Base-by-base conservation (phyloP, 495 filamentous ascomycete genomes). In the Aspergillus sparsus region DNA sequence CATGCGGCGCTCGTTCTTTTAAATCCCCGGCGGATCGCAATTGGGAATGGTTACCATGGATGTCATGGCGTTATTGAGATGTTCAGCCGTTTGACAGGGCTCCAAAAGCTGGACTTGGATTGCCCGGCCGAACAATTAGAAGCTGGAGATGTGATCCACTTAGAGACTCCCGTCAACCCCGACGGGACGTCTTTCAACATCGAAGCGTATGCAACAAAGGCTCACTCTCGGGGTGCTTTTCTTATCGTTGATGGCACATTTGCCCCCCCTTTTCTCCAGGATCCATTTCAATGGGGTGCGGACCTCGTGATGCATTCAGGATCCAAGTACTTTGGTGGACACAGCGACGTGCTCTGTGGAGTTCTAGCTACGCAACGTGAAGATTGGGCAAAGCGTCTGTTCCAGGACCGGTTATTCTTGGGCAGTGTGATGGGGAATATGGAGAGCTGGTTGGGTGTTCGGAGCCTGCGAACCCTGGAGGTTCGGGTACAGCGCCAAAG, bases 251-350 rank as follows among this genome's bases (percentile, higher is more conserved):
- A 98, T 73, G 83, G 87, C 0, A 98, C 94, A 0, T 97, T 98
- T 69, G 94, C 85, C 1, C 94, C 94, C n/a, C 94, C 94, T 12
- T 86, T 86, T 21, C 79, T 98, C 39, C 88, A 90, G 71, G 90
- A 97, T 64, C 94, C 94, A 2, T 95, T 97, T 68, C 47, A 65
- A 36, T 86, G 78, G 66, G 92, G 92, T 57, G 90, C 87, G 3
- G 92, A 97, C 72, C 71, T 90, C 0, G 84, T 97, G 18, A 88
- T 97, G 88, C 94, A 98, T 72, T 86, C 82, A 21, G 94, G 91
- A 11, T 94, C 92, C 8, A 98, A 98, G 80, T 98, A 97, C 71
- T 82, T 98, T 58, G 94, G 94, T 16, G 94, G 94, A 1, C 94
- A 98, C 74, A 89, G 85, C 62, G 94, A 98, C 74, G 76, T 97